Evolutionary conservation across 495 filamentous ascomycete species (phyloP).

Genomic region (Penicillium alfredii): DNA sequence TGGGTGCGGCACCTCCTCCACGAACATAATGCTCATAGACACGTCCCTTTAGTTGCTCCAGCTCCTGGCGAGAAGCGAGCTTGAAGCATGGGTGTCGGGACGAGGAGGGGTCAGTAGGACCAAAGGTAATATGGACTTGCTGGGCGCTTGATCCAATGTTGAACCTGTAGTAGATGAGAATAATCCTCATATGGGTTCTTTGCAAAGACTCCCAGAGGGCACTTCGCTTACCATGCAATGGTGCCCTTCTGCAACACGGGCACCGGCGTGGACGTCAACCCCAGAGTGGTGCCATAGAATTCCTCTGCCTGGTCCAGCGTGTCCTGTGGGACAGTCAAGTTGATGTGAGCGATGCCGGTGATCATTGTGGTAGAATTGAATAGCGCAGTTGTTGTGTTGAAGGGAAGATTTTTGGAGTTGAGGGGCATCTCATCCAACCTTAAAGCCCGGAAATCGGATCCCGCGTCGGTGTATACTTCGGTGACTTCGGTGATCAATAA

Average conservation of each 20-base stretch:
- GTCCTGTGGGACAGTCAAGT: constrained; percentile 50
- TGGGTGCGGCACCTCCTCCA: constrained; percentile 44
- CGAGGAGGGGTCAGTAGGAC: constrained; percentile 40
- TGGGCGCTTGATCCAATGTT: constrained; percentile 52
- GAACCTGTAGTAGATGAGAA: constrained; percentile 45
- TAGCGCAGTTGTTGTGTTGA: too few relatives aligned
- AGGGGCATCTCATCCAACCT: too few relatives aligned
- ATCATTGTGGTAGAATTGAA: constrained; percentile 54
- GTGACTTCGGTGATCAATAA: too few relatives aligned
- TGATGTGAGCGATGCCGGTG: constrained; percentile 53
- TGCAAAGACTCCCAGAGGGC: too few relatives aligned
- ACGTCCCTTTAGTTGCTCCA: constrained; percentile 40
- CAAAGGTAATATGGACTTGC: constrained; percentile 54
- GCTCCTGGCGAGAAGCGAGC: constrained; percentile 36
- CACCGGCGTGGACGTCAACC: constrained; percentile 43
- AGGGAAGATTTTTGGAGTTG: too few relatives aligned
- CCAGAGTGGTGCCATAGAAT: constrained; percentile 54
- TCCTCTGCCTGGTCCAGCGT: constrained; percentile 46
- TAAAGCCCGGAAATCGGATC: too few relatives aligned
- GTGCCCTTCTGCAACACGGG: constrained; percentile 44
- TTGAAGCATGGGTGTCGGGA: constrained; percentile 55
- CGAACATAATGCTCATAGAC: constrained; percentile 50
- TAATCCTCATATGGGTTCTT: too few relatives aligned
- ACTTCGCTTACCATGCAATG: constrained; percentile 42
- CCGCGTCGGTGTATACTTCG: too few relatives aligned